Evolutionary conservation across 257 asterid genomes (phyloP).

Genomic region (Phtheirospermum japonicum): DNA sequence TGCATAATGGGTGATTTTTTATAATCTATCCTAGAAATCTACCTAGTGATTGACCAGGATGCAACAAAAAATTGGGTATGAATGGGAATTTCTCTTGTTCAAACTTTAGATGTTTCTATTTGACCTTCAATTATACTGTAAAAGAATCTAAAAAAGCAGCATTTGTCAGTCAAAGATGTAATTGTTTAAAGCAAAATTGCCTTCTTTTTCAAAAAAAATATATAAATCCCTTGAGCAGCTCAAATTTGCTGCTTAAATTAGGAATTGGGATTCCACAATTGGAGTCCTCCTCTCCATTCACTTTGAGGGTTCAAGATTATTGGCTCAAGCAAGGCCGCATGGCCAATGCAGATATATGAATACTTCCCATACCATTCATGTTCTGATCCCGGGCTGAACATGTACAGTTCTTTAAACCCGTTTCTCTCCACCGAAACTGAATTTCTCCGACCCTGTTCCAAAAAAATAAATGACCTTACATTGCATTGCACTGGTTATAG

Average conservation of each 20-base stretch:
- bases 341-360: slow-evolving; percentile 66
- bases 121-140: neutral
- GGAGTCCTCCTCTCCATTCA: slow-evolving; percentile 70
- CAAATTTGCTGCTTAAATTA: slow-evolving; percentile 19
- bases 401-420: slow-evolving; percentile 69
- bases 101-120: too few species aligned
- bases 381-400: slow-evolving; percentile 69
- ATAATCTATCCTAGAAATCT: too few species aligned
- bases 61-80: too few species aligned
- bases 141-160: neutral
- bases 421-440: slow-evolving; percentile 53
- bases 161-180: neutral
- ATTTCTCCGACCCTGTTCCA: slow-evolving; percentile 70
- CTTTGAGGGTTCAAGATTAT: slow-evolving; percentile 44
- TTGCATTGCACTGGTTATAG: neutral
- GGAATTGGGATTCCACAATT: slow-evolving; percentile 62
- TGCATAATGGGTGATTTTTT: too few species aligned
- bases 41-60: too few species aligned
- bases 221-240: neutral
- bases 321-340: slow-evolving; percentile 65
- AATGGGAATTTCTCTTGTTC: too few species aligned
- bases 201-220: too few species aligned
- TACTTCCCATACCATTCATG: slow-evolving; percentile 60
- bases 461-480: slow-evolving; percentile 6
- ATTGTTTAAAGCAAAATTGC: too few species aligned